These are phyloP conservation scores for Trichoderma sp. DNA, from an alignment of 2,329 filamentous ascomycete genomes.

Conservation along the genomic window DNA sequence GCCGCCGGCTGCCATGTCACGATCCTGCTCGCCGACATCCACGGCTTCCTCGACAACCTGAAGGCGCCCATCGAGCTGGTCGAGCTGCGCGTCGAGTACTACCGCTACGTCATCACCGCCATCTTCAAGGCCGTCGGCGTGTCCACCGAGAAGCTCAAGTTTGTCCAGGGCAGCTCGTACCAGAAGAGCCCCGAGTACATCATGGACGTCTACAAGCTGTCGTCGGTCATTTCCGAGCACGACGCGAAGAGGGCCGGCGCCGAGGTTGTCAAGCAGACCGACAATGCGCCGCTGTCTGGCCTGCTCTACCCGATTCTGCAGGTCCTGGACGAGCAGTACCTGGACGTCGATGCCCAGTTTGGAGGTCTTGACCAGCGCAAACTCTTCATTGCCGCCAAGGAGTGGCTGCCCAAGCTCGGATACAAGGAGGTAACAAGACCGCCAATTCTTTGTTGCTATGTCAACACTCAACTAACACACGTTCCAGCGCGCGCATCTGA, in stretches of 20 bases:
- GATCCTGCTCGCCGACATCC: conserved; percentile 74
- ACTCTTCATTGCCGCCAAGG: conserved; percentile 83
- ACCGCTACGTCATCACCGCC: conserved; percentile 73
- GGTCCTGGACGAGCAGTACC: conserved; percentile 85
- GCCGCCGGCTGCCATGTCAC: conserved; percentile 81
- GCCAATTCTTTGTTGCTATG: fast-evolving
- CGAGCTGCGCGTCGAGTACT: conserved; percentile 80
- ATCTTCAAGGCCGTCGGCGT: conserved; percentile 79
- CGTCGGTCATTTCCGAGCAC: conserved; percentile 71
- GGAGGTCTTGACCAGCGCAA: conserved; percentile 86
- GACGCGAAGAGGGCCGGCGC: conserved; percentile 89
- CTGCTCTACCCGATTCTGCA: conserved; percentile 64
- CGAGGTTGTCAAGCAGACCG: conserved; percentile 91
- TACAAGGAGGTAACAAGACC: conserved; percentile 64
- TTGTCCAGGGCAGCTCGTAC: conserved; percentile 84
- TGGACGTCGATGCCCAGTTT: conserved; percentile 86
- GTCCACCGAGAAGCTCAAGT: conserved; percentile 75
- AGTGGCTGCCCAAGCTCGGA: conserved; percentile 82
- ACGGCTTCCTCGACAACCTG: conserved; percentile 79
- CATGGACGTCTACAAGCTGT: conserved; percentile 85
- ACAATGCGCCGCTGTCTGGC: conserved; percentile 68
- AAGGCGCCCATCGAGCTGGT: conserved; percentile 91
- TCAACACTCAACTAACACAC: background rate
- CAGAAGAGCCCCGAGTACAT: conserved; percentile 74
- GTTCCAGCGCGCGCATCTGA: conserved; percentile 44